Base-by-base conservation (phyloP, 2,329 filamentous ascomycete genomes). In the Xylaria sp. region DNA sequence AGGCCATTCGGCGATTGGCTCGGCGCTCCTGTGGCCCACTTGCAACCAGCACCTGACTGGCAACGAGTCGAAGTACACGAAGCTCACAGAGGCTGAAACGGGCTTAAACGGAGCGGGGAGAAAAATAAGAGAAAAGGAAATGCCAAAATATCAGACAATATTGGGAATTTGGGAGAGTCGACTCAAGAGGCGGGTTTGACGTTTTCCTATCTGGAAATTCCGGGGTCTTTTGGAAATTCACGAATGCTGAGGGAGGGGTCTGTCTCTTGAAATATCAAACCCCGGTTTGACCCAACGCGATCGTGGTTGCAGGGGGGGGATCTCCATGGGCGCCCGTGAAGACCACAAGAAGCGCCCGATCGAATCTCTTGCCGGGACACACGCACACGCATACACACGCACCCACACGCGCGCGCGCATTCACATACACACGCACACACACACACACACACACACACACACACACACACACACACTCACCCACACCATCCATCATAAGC, bases 221-320 rank as follows among this genome's bases (percentile, higher is more conserved):
- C n/a, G 42, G 50, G 17, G 18, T n/a, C n/a, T n/a, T 46, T 52
- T 44, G 39, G 45, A 34, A 49, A 37, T 49, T 13, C 40, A 40
- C 16, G 24, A 44, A 44, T 45, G 44, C 38, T 40, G 17, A 50
- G 37, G 49, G n/a, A 37, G 13, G 50, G 52, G 21, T 45, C 20
- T 22, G 50, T 52, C 22, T 52, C 51, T 51, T 56, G 37, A 56
- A 58, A 60, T 58, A 60, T 19, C 38, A 53, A 56, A 53, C 54
- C 48, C 50, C 51, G 52, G 45, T 44, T 44, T 16, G 19, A 50
- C 29, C 44, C 44, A 57, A 47, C 56, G 29, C 38, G 39, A 45
- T 48, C 49, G 39, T 43, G 24, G n/a, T 13, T 34, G 52, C 57
- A 58, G 54, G 57, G 57, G 49, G 57, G 11, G 4, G 29, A 4